Percentiles rank a stretch among this genome's conserved stretches.
Evolutionary conservation across 2,329 filamentous ascomycete species (phyloP).

Genomic region (Penicillium aurantiogriseum): DNA sequence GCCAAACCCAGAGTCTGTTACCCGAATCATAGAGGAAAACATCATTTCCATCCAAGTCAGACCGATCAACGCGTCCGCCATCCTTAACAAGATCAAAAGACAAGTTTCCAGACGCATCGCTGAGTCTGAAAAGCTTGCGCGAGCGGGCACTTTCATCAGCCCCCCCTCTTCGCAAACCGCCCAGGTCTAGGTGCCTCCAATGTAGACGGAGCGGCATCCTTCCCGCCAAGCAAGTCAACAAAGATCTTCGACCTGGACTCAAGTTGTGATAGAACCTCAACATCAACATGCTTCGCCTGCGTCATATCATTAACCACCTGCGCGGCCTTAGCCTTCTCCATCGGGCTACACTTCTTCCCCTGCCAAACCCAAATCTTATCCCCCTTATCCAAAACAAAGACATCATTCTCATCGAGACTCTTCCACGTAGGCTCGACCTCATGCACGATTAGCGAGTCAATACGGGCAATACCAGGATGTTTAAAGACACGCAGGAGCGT

Average conservation of each 20-base stretch:
- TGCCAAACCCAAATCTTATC: constrained; percentile 71
- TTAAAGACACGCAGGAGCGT: constrained; percentile 65
- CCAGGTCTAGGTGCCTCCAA: constrained; percentile 46
- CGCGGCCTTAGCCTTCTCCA: constrained; percentile 68
- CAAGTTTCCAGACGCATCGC: constrained; percentile 59
- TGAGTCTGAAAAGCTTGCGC: constrained; percentile 60
- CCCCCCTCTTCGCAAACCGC: constrained; percentile 23
- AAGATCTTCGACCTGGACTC: constrained; percentile 53
- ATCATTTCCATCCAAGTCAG: constrained; percentile 66
- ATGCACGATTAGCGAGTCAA: constrained; percentile 57
- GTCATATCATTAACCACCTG: constrained; percentile 61
- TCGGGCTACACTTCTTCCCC: constrained; percentile 62
- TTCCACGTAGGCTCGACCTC: constrained; percentile 63
- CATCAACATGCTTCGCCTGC: constrained; percentile 60
- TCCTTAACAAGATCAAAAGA: constrained; percentile 60
- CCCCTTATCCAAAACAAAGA: constrained; percentile 63
- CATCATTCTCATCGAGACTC: constrained; percentile 65
- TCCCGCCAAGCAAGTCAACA: constrained; percentile 56
- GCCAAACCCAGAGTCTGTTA: constrained; percentile 64
- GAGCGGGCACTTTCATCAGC: constrained; percentile 22
- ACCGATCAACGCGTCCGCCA: constrained; percentile 34
- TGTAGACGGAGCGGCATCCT: constrained; percentile 40
- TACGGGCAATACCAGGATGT: constrained; percentile 50
- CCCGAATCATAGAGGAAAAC: constrained; percentile 65
- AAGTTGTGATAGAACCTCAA: constrained; percentile 63